phyloP scores from a whole-genome alignment of 495 filamentous ascomycete genomes.

The Lineolata rhizophorae region DNA sequence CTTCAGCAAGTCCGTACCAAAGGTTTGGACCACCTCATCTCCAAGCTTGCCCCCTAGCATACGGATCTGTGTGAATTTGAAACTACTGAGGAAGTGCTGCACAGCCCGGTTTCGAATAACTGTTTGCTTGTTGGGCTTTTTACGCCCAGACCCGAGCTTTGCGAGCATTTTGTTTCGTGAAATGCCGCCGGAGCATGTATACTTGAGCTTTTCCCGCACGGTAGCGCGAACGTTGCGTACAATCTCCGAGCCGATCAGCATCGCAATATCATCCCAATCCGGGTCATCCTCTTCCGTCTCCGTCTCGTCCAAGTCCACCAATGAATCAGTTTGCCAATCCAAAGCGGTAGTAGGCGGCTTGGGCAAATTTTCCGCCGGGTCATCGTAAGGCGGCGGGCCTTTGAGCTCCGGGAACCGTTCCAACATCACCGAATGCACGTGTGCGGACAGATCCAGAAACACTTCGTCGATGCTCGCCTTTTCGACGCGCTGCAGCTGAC shows the following conservation, averaged over 20 bases:
- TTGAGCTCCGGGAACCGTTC: constrained; percentile 57
- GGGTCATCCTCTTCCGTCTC: constrained; percentile 62
- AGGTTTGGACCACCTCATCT: constrained; percentile 53
- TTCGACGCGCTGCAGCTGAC: constrained; percentile 53
- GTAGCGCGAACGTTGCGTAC: constrained; percentile 48
- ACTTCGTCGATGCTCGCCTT: constrained; percentile 87
- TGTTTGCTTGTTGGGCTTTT: constrained; percentile 87
- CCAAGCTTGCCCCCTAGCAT: constrained; percentile 94
- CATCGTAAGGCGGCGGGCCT: constrained; percentile 39
- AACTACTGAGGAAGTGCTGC: constrained; percentile 54
- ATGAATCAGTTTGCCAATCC: constrained; percentile 59
- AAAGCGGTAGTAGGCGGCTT: constrained; percentile 51
- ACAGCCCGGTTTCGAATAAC: constrained; percentile 69
- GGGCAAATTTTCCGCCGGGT: constrained; percentile 49
- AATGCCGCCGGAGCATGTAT: constrained; percentile 80
- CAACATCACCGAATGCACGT: constrained; percentile 55
- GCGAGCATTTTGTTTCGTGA: constrained; percentile 87
- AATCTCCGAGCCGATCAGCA: constrained; percentile 71
- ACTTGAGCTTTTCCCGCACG: constrained; percentile 46
- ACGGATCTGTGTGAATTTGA: constrained; percentile 92
- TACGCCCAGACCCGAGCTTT: constrained; percentile 73
- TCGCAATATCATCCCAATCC: constrained; percentile 90
- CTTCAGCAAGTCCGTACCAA: constrained; percentile 58
- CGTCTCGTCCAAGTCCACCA: constrained; percentile 51
- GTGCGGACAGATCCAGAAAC: constrained; percentile 72